Evolutionary conservation across 768 basidiomycete species (phyloP), one percentile per base, ranked within the genome.

Genomic region (Suillus americanus): DNA sequence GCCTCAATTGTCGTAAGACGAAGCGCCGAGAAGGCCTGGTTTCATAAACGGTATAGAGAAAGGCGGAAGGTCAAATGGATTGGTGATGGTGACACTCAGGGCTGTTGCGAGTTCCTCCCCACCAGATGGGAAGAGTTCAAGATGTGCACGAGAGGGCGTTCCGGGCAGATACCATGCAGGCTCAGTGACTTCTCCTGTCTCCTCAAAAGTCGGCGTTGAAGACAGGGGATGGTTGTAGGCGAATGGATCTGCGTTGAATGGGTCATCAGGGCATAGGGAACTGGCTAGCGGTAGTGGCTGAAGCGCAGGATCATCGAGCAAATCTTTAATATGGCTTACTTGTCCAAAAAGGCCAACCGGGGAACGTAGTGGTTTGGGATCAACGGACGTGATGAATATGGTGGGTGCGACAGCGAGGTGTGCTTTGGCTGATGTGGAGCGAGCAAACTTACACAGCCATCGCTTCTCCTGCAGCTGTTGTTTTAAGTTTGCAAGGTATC

Each of bases 21-120:
- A 54, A n/a, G 53, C 53, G 20, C 3, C 5, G 12, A n/a, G 30
- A n/a, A 54, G 53, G 20, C 12, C 33, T 54, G 20, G 20, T 54
- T 54, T 20, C 53, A 54, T n/a, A 1, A 35, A n/a, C 30, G 53
- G 53, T 35, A 54, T 33, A 35, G 30, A 54, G 33, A 54, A 54
- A 54, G 53, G 53, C 30, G 53, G 53, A 54, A 54, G 53, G 35
- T 54, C 53, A 54, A 54, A 54, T 13, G 53, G 53, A 54, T 54
- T 54, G 5, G 53, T 54, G 33, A 54, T 54, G 33, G 53, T 54
- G 12, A 12, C 30, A n/a, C 30, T 37, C 53, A 54, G 12, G 20
- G 53, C 33, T 35, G 53, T 35, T 14, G 35, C 33, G 20, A 54
- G 0, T 33, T 54, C 53, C 53, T 54, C 20, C 30, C 53, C 53